These are phyloP conservation scores for Acanthochlamys bracteata DNA, from an alignment of 106 monocot genomes.

Conservation along the genomic window DNA sequence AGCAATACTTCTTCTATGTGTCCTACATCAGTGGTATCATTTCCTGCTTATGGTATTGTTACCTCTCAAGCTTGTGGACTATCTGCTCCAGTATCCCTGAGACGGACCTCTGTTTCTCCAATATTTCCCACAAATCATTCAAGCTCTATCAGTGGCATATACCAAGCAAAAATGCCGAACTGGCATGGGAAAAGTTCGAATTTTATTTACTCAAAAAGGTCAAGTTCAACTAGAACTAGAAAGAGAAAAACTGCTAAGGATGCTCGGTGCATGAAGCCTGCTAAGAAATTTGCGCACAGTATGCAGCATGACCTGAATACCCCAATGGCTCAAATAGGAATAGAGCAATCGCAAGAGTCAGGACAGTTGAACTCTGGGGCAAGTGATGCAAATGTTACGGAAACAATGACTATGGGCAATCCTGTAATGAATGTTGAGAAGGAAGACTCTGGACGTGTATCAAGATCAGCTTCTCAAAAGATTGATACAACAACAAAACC, in stretches of 20 bases:
- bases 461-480: conserved; percentile 9
- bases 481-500: conserved; percentile 7
- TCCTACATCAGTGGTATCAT: conserved; percentile 14
- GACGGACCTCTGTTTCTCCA: conserved; percentile 9
- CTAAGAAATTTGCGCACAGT: conserved; percentile 24
- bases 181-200: conserved; percentile 10
- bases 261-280: conserved; percentile 15
- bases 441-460: neutral
- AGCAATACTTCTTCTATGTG: conserved; percentile 4
- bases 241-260: conserved; percentile 20
- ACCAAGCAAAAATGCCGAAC: conserved; percentile 9
- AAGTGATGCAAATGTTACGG: conserved; percentile 3
- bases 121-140: conserved; percentile 5
- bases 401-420: neutral
- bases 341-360: conserved; percentile 6
- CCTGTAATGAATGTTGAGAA: conserved; percentile 7
- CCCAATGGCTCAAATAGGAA: conserved; percentile 1
- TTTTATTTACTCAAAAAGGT: conserved; percentile 4
- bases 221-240: conserved; percentile 6
- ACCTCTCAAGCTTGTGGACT: conserved; percentile 5
- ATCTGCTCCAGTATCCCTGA: conserved; percentile 9
- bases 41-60: conserved; percentile 11
- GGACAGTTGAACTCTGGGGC: neutral
- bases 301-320: conserved; percentile 15
- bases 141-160: neutral